Evolutionary conservation across 331 rosid genomes (phyloP).

Genomic region (Pyrus hybrid): DNA sequence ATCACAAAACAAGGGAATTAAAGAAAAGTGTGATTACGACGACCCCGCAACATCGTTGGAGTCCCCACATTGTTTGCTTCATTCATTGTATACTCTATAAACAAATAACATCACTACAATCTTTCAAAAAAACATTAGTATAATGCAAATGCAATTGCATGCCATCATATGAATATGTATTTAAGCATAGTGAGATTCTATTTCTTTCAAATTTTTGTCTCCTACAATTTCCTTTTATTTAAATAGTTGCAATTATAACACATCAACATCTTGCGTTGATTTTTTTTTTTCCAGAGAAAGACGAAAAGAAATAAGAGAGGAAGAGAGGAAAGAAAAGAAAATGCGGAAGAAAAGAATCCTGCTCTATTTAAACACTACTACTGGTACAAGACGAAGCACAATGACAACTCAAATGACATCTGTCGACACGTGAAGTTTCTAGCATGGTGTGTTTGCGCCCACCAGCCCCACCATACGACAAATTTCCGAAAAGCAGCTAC

Average conservation of each 20-base stretch:
- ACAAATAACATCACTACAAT: neutral
- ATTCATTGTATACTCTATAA: neutral
- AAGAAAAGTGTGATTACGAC: neutral
- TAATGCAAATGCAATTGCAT: no score
- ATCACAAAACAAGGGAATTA: neutral
- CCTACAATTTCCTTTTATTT: accelerated
- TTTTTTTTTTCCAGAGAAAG: accelerated
- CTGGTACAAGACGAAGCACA: neutral
- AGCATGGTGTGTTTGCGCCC: neutral
- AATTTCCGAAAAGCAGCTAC: neutral
- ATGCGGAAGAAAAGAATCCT: neutral
- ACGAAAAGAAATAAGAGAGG: no score
- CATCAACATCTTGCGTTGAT: no score
- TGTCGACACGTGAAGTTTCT: neutral
- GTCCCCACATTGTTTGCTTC: conserved; percentile 6
- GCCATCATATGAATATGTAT: no score
- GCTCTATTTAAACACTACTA: neutral
- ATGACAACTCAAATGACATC: neutral
- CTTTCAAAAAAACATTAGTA: no score
- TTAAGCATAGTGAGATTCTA: no score
- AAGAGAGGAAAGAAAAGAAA: no score
- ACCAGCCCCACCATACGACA: neutral
- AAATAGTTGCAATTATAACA: no score
- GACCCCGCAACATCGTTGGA: neutral
- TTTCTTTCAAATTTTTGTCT: no score